phyloP scores from a whole-genome alignment of 1,284 basidiomycete species.

The Abortiporus biennis region DNA sequence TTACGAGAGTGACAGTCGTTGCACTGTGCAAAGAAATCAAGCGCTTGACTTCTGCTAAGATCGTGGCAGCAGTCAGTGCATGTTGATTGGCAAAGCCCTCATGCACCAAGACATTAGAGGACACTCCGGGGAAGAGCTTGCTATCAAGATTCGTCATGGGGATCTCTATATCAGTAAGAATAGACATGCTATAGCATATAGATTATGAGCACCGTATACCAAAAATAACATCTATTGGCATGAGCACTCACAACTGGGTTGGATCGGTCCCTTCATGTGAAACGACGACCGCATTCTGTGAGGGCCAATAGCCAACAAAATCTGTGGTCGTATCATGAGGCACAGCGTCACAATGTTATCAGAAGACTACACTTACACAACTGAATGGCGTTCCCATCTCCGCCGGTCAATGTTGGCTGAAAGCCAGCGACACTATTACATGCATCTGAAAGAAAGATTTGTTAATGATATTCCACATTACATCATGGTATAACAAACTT shows the following conservation, averaged over 20 bases:
- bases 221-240: neutral
- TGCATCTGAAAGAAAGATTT: constrained; percentile 18
- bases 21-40: constrained; percentile 28
- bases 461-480: neutral
- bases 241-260: constrained; percentile 29
- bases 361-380: constrained; percentile 33
- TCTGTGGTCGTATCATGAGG: constrained; percentile 22
- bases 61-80: constrained; percentile 29
- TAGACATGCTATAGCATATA: constrained; percentile 27
- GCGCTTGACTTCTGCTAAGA: constrained; percentile 32
- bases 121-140: constrained; percentile 42
- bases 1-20: constrained; percentile 30
- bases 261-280: constrained; percentile 49
- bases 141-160: constrained; percentile 26
- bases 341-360: neutral
- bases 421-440: constrained; percentile 39
- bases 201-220: neutral
- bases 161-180: constrained; percentile 43
- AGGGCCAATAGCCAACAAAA: constrained; percentile 42
- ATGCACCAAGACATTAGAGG: constrained; percentile 34
- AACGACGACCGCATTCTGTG: constrained; percentile 40
- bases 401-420: constrained; percentile 36
- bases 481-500: neutral
- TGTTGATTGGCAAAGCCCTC: constrained; percentile 44
- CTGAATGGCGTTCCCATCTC: constrained; percentile 40